Conservation (phyloP, 2,329 filamentous ascomycete species). For the Cercospora berteroae region DNA sequence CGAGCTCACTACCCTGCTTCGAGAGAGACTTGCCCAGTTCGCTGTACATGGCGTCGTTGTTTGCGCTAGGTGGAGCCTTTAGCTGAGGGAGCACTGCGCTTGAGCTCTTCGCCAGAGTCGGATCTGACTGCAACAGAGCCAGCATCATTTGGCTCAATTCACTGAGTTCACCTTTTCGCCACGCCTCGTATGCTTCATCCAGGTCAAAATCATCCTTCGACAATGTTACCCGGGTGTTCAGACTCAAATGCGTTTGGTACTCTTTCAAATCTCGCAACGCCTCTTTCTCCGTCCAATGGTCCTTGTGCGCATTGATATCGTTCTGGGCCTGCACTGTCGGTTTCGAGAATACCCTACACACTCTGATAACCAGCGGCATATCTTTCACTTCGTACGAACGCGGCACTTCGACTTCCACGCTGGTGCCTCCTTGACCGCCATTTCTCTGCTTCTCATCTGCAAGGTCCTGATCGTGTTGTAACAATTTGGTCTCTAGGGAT, state of each 20-base stretch:
- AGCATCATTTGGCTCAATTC: constrained; percentile 92
- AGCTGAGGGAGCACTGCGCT: constrained; percentile 42
- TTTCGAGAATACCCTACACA: constrained; percentile 81
- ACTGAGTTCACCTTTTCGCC: constrained; percentile 85
- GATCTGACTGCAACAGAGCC: constrained; percentile 80
- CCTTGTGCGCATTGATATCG: constrained; percentile 79
- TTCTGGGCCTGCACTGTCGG: constrained; percentile 76
- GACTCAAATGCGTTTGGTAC: constrained; percentile 84
- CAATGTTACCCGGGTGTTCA: constrained; percentile 73
- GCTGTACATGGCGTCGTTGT: constrained; percentile 35
- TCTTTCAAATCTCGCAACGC: constrained; percentile 88
- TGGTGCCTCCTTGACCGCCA: constrained; percentile 59
- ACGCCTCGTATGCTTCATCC: constrained; percentile 81
- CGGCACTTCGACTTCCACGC: constrained; percentile 78
- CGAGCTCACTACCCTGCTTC: constrained; percentile 40
- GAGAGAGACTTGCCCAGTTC: constrained; percentile 50
- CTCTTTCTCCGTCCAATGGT: constrained; percentile 85
- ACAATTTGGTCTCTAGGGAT: constrained; percentile 85
- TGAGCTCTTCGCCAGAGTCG: constrained; percentile 75
- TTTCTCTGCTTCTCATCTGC: constrained; percentile 59
- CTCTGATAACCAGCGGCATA: constrained; percentile 88
- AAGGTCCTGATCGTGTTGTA: constrained; percentile 91
- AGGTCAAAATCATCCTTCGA: constrained; percentile 83
- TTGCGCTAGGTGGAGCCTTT: constrained; percentile 26
- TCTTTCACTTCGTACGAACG: constrained; percentile 92